phyloP scores from a whole-genome alignment of 331 rosid species.

The Rosa hybrid region DNA sequence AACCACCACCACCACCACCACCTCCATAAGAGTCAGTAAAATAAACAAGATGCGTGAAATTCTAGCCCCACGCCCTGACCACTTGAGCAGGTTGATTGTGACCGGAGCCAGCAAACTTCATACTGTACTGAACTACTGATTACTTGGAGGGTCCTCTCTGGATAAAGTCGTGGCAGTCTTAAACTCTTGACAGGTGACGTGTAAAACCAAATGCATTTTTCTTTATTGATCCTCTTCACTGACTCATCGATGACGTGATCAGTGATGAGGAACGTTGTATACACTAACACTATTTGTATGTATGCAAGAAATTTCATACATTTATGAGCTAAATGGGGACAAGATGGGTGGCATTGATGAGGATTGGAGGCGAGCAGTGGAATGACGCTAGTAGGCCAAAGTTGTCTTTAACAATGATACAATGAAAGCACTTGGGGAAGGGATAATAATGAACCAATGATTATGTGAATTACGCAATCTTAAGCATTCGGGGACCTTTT shows the following conservation, averaged over 20 bases:
- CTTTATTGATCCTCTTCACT: no score
- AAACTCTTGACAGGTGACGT: background rate
- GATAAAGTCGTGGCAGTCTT: background rate
- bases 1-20: background rate
- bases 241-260: background rate
- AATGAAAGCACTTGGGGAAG: background rate
- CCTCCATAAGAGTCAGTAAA: background rate
- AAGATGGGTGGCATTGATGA: constrained; percentile 1
- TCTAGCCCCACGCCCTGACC: background rate
- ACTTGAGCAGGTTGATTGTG: background rate
- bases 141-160: background rate
- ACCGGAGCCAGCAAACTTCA: background rate
- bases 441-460: background rate
- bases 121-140: background rate
- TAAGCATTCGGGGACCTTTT: background rate
- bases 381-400: background rate
- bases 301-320: background rate
- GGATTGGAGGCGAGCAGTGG: background rate
- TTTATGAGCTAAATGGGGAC: background rate
- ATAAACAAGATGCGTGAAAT: background rate
- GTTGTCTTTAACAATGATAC: constrained; percentile 1
- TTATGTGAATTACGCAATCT: background rate
- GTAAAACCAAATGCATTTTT: background rate
- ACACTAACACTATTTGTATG: no score
- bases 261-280: background rate